These are phyloP conservation scores for Gleditsia sinensis DNA, from an alignment of 306 rosid genomes.

Conservation along the genomic window DNA sequence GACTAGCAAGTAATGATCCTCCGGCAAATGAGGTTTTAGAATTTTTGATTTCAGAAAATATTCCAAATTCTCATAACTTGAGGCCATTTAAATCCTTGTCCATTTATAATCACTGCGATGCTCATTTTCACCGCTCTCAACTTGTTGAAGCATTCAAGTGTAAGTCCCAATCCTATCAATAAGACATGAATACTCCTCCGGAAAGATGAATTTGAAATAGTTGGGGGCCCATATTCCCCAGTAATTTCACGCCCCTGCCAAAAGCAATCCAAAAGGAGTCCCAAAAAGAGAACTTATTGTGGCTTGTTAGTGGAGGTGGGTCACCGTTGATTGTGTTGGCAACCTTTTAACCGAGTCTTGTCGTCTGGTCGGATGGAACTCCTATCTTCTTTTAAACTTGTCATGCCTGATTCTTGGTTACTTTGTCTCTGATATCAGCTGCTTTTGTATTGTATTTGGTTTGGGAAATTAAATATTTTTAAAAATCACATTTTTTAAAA, in stretches of 20 bases:
- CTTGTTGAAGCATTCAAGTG: constrained; percentile 39
- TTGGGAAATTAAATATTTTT: too few species aligned
- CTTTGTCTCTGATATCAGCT: constrained; percentile 51
- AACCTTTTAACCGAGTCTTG: constrained; percentile 58
- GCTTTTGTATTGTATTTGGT: too few species aligned
- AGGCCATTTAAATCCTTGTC: not conserved
- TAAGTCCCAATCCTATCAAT: constrained; percentile 24
- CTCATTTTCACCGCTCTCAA: constrained; percentile 6
- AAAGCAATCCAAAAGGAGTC: constrained; percentile 57
- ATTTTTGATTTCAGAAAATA: constrained; percentile 9
- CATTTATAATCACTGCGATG: not conserved
- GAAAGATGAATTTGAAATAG: constrained; percentile 36
- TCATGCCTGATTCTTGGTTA: constrained; percentile 63
- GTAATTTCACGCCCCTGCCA: constrained; percentile 69
- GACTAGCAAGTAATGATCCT: constrained; percentile 21
- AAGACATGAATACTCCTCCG: constrained; percentile 13
- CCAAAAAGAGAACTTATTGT: constrained; percentile 53
- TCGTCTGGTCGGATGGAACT: constrained; percentile 74
- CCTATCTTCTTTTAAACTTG: constrained; percentile 40
- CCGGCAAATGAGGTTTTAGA: not conserved
- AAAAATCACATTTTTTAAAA: too few species aligned
- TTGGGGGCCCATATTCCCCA: constrained; percentile 50
- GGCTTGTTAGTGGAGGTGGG: constrained; percentile 68
- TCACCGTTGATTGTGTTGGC: constrained; percentile 59
- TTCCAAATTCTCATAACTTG: constrained; percentile 14